Base-by-base conservation (phyloP, 257 asterid genomes). In the Solanum medicagineum region DNA sequence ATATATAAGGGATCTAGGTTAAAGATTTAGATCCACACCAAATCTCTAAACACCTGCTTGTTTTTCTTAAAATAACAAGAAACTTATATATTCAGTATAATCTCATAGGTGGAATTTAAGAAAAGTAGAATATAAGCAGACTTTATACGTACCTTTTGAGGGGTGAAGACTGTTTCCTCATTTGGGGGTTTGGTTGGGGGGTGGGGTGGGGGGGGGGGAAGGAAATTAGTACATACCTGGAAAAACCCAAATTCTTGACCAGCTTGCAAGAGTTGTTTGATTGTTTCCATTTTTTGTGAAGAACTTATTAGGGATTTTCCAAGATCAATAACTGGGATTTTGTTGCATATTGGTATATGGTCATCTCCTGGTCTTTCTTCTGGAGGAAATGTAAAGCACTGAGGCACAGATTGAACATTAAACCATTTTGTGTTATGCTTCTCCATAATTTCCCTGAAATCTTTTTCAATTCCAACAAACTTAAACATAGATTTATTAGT, bases 401-500 rank as follows among this genome's bases (percentile, higher is more conserved):
- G 69, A 20, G 95, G 93, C 57, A 94, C 96, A 69, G 87, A 80
- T 90, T 89, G 80, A 69, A 94, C 92, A 83, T 89, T 26, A 65
- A 84, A 92, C 97, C 94, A 92, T 85, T 85, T 87, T 73, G 87
- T 12, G 24, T 49, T 80, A 56, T 57, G 73, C 54, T 81, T 84
- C 59, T 82, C 88, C 84, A 69, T 85, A 19, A 62, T 77, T 47
- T 63, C 83, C 88, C 36, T 84, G 56, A 80, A 36, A 57, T 36
- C 12, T 24, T 60, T 14, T 83, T 13, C 73, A 29, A 66, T 32
- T 7, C 29, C 10, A 79, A 53, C 77, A 80, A 45, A 53, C 49
- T 24, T 51, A 75, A 49, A 20, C 24, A 63, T 8, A 45, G 54
- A 56, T 44, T 44, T 44, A 57, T 57, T 32, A 80, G 40, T 70